Evolutionary conservation across 1,284 basidiomycete genomes (phyloP), one percentile per base, ranked within the genome.

Genomic region (Hemileia vastatrix): DNA sequence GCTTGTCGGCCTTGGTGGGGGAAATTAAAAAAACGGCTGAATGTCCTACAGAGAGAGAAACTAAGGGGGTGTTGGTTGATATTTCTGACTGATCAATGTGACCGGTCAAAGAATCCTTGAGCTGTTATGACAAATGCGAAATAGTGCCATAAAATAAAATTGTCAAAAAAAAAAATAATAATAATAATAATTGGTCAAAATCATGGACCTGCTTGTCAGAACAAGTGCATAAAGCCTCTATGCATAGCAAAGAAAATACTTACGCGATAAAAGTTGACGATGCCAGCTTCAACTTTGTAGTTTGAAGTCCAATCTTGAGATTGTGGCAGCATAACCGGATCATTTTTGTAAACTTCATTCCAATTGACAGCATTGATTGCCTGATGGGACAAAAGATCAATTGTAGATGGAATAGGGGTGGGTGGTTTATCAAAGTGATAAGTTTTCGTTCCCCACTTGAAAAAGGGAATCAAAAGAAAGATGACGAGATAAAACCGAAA

Each of bases 211-310:
- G 40, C n/a, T 43, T 43, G 40, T 43, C 40, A 43, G 40, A 9
- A 8, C 48, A 15, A 18, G 6, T 50, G 6, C 48, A n/a, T 21
- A 33, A 11, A 2, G 3, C n/a, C 6, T 55, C 15, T 19, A 15
- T 55, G 21, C 32, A 8, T 2, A n/a, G 15, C 5, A 18, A 9
- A 27, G 24, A n/a, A 1, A 33, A 50, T n/a, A 11, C 15, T 27
- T 47, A 60, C 57, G 18, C 53, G 57, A 53, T 60, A 60, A 33
- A 60, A 60, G 27, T 60, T 60, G n/a, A 60, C 53, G 1, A 60
- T 50, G 6, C 57, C 57, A 11, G 57, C 57, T 32, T 60, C 57
- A 18, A 50, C 49, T 47, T 50, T 49, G 23, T 60, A 60, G 21
- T 50, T 27, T 15, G 47, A 24, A 18, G 40, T 49, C 57, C 57